These are phyloP conservation scores for Golovinomyces cichoracearum DNA, from an alignment of 2,329 filamentous ascomycete species.

Conservation along the genomic window DNA sequence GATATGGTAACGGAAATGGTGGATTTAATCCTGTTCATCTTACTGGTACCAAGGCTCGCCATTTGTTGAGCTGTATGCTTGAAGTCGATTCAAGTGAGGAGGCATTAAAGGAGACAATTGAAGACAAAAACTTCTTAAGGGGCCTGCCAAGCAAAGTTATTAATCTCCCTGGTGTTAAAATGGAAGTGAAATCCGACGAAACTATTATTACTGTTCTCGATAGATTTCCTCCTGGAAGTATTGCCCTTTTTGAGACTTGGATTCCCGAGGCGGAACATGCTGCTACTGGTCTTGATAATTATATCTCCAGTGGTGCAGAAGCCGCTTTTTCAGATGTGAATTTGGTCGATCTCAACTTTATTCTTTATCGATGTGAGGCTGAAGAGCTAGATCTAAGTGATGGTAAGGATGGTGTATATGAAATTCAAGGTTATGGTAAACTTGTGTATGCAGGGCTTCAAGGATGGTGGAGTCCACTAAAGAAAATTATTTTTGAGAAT, in stretches of 20 bases:
- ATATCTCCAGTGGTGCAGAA: slow-evolving; percentile 57
- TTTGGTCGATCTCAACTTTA: slow-evolving; percentile 67
- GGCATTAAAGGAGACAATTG: slow-evolving; percentile 34
- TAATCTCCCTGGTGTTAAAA: slow-evolving; percentile 44
- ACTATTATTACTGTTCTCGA: slow-evolving; percentile 59
- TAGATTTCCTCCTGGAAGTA: slow-evolving; percentile 75
- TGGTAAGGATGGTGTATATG: slow-evolving; percentile 66
- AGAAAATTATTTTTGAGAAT: slow-evolving; percentile 64
- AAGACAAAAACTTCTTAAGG: slow-evolving; percentile 44
- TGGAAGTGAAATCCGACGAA: slow-evolving; percentile 46
- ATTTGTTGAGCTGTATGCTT: slow-evolving; percentile 75
- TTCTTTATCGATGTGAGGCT: slow-evolving; percentile 73
- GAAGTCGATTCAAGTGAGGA: slow-evolving; percentile 61
- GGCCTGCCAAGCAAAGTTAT: slow-evolving; percentile 67
- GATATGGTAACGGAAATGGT: slow-evolving; percentile 63
- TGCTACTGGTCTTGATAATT: slow-evolving; percentile 55
- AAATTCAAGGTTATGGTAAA: slow-evolving; percentile 57
- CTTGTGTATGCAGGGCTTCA: slow-evolving; percentile 92
- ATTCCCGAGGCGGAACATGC: slow-evolving; percentile 70
- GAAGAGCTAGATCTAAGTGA: slow-evolving; percentile 61
- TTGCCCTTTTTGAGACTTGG: slow-evolving; percentile 88
- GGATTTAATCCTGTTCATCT: slow-evolving; percentile 57
- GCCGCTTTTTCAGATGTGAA: slow-evolving; percentile 50
- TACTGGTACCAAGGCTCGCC: slow-evolving; percentile 57
- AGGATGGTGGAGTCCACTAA: slow-evolving; percentile 88